Evolutionary conservation across 805 yeast species (phyloP), one percentile per base, ranked within the genome.

Genomic region (Scheffersomyces amazonensis): DNA sequence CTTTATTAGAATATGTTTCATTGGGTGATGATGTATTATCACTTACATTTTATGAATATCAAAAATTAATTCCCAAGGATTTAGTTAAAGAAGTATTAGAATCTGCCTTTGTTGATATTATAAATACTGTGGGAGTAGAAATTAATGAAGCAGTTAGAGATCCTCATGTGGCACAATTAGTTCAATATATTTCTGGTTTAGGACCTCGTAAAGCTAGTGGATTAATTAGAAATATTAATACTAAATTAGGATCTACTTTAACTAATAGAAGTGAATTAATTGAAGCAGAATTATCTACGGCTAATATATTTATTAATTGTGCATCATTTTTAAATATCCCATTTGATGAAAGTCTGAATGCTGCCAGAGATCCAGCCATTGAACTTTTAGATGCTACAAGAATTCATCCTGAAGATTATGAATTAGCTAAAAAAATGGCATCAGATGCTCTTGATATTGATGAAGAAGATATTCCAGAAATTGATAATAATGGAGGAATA

Each of bases 351-450:
- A 73, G 80, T 47, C 42, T 52, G 18, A 69, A 80, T 32, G 69
- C 79, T 33, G 52, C 56, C 11, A 73, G 75, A 34, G 81, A 80
- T 41, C 66, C 78, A n/a, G 80, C 81, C 19, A 76, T 83, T 24
- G 97, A 91, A 53, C 71, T 84, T 31, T 73, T 93, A 49, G 99
- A 93, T 60, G 90, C 93, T 35, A 93, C 99, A 0, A 78, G 99
- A 66, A 89, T 93, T 33, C 99, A 93, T 53, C 98, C 98, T 6
- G 98, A 93, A 62, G 99, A 93, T 64, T 93, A 93, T 59, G 96
- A 87, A 47, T 73, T 93, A 49, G 98, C 97, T 3, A 79, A 93
- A 35, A 93, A 93, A 60, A 93, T 93, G 90, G 98, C 97, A 6
- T 93, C 96, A 1, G 99, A 93, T 69, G 98, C 99, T 2, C 73